These are phyloP conservation scores for Lichina pygmaea DNA, from an alignment of 495 filamentous ascomycete species.

Conservation along the genomic window DNA sequence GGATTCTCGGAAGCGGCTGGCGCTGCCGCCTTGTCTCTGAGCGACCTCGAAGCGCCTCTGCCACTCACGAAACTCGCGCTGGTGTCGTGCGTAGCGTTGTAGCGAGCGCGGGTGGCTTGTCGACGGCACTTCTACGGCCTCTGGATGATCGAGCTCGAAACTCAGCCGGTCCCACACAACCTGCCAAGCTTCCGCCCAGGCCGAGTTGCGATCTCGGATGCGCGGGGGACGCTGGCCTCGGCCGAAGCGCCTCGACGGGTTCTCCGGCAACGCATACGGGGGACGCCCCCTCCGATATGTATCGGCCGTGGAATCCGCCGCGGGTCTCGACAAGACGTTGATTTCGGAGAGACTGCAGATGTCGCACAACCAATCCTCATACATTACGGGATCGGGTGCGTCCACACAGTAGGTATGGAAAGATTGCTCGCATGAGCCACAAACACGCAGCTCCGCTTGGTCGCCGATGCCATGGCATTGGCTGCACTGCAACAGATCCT, in stretches of 20 bases:
- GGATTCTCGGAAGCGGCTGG: constrained; percentile 37
- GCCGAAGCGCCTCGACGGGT: no score
- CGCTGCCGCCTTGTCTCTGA: constrained; percentile 36
- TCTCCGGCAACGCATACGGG: no score
- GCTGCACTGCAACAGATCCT: not conserved
- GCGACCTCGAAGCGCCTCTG: constrained; percentile 57
- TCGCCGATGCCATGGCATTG: constrained; percentile 45
- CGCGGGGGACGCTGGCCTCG: no score
- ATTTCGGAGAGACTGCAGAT: constrained; percentile 22
- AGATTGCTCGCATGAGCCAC: constrained; percentile 60
- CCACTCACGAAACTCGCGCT: constrained; percentile 40
- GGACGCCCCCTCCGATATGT: no score
- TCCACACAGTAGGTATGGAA: constrained; percentile 74
- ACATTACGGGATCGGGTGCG: constrained; percentile 36
- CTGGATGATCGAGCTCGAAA: constrained; percentile 72
- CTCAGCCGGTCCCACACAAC: constrained; percentile 36
- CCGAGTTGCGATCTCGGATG: constrained; percentile 2
- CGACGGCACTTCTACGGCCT: constrained; percentile 25
- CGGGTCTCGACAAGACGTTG: no score
- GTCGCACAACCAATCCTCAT: constrained; percentile 63
- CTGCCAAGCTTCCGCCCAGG: constrained; percentile 45
- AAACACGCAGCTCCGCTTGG: constrained; percentile 25
- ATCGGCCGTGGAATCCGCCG: no score
- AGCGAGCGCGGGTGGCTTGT: constrained; percentile 5
- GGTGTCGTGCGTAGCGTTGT: constrained; percentile 18